Base-by-base conservation (phyloP, 768 basidiomycete species). In the Suillus occidentalis region DNA sequence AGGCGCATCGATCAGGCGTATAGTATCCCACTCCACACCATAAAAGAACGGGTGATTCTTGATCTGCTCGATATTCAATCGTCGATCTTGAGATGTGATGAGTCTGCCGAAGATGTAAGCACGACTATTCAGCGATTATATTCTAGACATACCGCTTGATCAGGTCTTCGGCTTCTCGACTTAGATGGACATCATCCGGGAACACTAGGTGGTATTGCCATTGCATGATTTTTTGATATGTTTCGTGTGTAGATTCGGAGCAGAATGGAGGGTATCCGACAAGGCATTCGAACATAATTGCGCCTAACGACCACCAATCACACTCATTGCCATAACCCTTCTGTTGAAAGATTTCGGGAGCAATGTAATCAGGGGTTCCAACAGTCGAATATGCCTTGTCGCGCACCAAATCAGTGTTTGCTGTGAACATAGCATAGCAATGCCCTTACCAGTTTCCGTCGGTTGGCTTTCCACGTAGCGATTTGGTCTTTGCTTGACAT, bases 241-340 rank as follows among this genome's bases (percentile, higher is more conserved):
- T 98, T 69, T 99, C 97, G 71, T 97, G 94, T 25, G 97, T 95
- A 61, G 91, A 92, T 75, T 99, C 95, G 3, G 89, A 94, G 77
- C 95, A 98, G 81, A 98, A 96, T 0, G 95, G 95, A 28, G 96
- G 95, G 77, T 97, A 99, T 63, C 97, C 97, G 68, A 99, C 94
- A 28, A 99, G 81, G 77, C 92, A 97, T 78, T 99, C 97, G 75
- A 97, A 99, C 91, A 94, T 96, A 81, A 99, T 98, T 20, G 95
- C 94, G 6, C 97, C 97, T 36, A 99, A 84, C 9, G 96, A 97
- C 97, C 97, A 99, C 95, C 96, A 99, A 77, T 99, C 97, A 72
- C 96, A 98, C 77, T 97, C 96, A 72, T 96, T 94, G 28, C 94
- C 95, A 75, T 99, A 99, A n/a, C 97, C 97, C 73, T 93, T 90